phyloP scores from a whole-genome alignment of 163 green algal species.

The Picocystis sp. region DNA sequence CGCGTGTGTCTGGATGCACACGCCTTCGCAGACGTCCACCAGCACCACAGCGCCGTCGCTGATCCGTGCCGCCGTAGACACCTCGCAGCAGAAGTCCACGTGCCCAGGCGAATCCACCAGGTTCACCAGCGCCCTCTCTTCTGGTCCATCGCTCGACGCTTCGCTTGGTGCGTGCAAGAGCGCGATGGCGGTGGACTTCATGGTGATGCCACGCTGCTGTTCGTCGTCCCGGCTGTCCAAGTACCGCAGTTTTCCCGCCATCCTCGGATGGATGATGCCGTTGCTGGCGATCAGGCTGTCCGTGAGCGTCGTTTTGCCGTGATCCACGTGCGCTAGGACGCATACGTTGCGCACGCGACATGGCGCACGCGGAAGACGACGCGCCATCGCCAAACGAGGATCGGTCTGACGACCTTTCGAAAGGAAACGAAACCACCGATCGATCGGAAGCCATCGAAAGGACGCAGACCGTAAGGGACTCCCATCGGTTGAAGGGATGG shows the following conservation, averaged over 20 bases:
- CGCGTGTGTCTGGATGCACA: constrained; percentile 97
- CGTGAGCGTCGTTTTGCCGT: constrained; percentile 92
- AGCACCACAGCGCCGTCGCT: constrained; percentile 84
- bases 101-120: constrained; percentile 95
- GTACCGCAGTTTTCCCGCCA: constrained; percentile 75
- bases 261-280: constrained; percentile 71
- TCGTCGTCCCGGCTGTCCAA: constrained; percentile 68
- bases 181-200: constrained; percentile 86
- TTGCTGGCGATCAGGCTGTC: constrained; percentile 93
- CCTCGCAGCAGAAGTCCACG: constrained; percentile 95
- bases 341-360: constrained; percentile 88
- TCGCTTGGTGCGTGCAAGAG: constrained; percentile 64
- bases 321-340: constrained; percentile 96
- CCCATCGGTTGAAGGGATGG: no score
- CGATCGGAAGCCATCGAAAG: no score
- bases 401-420: no score
- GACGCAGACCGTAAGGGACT: no score
- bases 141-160: constrained; percentile 10
- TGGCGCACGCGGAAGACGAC: no score
- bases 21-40: constrained; percentile 89
- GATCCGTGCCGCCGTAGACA: constrained; percentile 79
- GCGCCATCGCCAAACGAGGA: no score
- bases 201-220: constrained; percentile 88
- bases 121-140: constrained; percentile 55
- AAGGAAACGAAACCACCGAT: no score